Evolutionary conservation across 257 asterid genomes (phyloP).

Genomic region (Gentiana dahurica): DNA sequence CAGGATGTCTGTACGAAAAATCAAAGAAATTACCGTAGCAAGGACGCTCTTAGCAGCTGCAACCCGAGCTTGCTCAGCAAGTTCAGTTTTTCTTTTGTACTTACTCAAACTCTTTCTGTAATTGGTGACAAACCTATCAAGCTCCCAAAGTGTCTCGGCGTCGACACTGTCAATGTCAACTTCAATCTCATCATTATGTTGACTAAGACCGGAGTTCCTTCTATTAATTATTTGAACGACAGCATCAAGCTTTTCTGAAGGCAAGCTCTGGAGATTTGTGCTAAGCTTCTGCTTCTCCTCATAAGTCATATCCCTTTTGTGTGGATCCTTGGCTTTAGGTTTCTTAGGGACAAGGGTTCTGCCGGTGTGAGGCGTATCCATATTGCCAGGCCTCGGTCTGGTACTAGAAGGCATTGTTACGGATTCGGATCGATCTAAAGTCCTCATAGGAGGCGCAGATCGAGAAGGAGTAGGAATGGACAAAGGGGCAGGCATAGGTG

Average conservation of each 20-base stretch:
- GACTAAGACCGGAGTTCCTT: constrained; percentile 67
- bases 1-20: background rate
- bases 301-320: constrained; percentile 90
- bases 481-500: constrained; percentile 8
- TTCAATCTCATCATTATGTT: constrained; percentile 86
- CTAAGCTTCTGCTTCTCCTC: constrained; percentile 96
- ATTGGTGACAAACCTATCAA: constrained; percentile 89
- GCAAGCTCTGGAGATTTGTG: constrained; percentile 74
- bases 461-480: constrained; percentile 20
- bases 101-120: constrained; percentile 90
- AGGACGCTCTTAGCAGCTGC: constrained; percentile 39
- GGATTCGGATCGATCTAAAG: constrained; percentile 41
- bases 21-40: constrained; percentile 19
- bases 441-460: constrained; percentile 25
- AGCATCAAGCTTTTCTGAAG: constrained; percentile 84
- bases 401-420: constrained; percentile 36
- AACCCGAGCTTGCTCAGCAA: constrained; percentile 52
- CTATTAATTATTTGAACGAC: constrained; percentile 83
- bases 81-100: constrained; percentile 82
- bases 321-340: constrained; percentile 89
- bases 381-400: constrained; percentile 24
- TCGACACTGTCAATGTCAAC: constrained; percentile 91
- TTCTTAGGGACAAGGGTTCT: constrained; percentile 78
- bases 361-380: constrained; percentile 34
- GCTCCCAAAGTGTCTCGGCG: constrained; percentile 97